These are phyloP conservation scores for Furcasterigmium sp. DNA, from an alignment of 2,329 filamentous ascomycete species.

Conservation along the genomic window DNA sequence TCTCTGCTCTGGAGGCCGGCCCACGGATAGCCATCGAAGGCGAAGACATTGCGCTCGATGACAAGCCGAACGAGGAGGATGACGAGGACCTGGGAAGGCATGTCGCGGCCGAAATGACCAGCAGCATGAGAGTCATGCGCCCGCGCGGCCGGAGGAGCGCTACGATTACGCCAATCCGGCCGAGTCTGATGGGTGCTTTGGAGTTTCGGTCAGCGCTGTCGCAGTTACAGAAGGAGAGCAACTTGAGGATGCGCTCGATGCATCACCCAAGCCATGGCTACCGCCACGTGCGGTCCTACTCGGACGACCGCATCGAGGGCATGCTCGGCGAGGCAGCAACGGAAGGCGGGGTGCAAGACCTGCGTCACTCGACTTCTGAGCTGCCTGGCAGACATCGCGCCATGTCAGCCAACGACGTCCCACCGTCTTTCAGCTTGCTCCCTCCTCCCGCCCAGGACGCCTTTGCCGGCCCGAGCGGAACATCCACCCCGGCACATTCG, in stretches of 20 bases:
- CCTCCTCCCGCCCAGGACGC: slow-evolving; percentile 8
- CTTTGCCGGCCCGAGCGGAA: slow-evolving; percentile 2
- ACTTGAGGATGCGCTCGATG: slow-evolving; percentile 66
- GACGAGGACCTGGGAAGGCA: slow-evolving; percentile 52
- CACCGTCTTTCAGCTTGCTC: slow-evolving; percentile 11
- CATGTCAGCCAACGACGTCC: slow-evolving; percentile 39
- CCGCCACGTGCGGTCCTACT: slow-evolving; percentile 48
- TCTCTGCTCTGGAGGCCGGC: slow-evolving; percentile 37
- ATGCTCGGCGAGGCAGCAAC: slow-evolving; percentile 4
- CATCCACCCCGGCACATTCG: slow-evolving; percentile 5
- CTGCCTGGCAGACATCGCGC: slow-evolving; percentile 31
- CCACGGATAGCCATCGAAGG: slow-evolving; percentile 43
- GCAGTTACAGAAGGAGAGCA: slow-evolving; percentile 78
- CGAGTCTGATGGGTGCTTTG: slow-evolving; percentile 86
- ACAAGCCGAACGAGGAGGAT: slow-evolving; percentile 36
- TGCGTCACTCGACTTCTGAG: background rate
- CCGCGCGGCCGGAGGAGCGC: slow-evolving; percentile 60
- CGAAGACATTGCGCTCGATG: slow-evolving; percentile 22
- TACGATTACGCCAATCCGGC: slow-evolving; percentile 80
- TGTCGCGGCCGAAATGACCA: slow-evolving; percentile 77
- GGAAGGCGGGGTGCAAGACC: slow-evolving; percentile 1
- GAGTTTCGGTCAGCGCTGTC: slow-evolving; percentile 90
- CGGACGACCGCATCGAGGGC: slow-evolving; percentile 17
- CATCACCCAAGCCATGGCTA: slow-evolving; percentile 14
- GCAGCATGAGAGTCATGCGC: slow-evolving; percentile 84